phyloP scores from a whole-genome alignment of 2,329 filamentous ascomycete species.

The Diaporthe citriasiana region DNA sequence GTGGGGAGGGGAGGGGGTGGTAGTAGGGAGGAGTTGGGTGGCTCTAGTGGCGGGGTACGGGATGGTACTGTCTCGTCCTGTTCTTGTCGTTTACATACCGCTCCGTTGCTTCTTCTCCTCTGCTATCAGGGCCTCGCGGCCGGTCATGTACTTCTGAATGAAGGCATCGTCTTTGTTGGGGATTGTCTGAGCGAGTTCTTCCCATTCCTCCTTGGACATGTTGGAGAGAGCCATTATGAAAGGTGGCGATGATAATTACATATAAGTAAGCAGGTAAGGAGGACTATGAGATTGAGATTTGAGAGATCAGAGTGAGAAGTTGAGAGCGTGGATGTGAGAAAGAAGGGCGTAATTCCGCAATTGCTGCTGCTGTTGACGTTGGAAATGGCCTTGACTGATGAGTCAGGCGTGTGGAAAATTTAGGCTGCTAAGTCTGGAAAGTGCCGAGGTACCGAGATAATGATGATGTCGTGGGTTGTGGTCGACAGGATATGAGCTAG shows the following conservation, averaged over 20 bases:
- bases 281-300: not conserved
- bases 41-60: slow-evolving; percentile 38
- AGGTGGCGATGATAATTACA: slow-evolving; percentile 3
- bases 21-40: slow-evolving; percentile 39
- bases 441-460: slow-evolving; percentile 25
- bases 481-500: slow-evolving; percentile 4
- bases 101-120: slow-evolving; percentile 88
- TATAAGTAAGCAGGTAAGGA: not conserved
- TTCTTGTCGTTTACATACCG: slow-evolving; percentile 65
- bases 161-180: slow-evolving; percentile 77
- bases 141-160: slow-evolving; percentile 84
- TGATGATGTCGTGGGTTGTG: slow-evolving; percentile 15
- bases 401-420: slow-evolving; percentile 25
- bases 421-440: slow-evolving; percentile 6
- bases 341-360: not conserved
- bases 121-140: slow-evolving; percentile 80
- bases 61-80: not conserved
- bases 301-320: no score
- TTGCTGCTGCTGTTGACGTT: not conserved
- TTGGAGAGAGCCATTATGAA: slow-evolving; percentile 60
- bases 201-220: slow-evolving; percentile 71
- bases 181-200: slow-evolving; percentile 68
- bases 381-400: slow-evolving; percentile 16
- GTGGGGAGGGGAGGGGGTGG: slow-evolving; percentile 43
- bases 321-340: not conserved